Percentiles rank a stretch among this genome's conserved stretches.
These are phyloP conservation scores for Apiosordaria backusii DNA, from an alignment of 495 filamentous ascomycete genomes.

Conservation along the genomic window DNA sequence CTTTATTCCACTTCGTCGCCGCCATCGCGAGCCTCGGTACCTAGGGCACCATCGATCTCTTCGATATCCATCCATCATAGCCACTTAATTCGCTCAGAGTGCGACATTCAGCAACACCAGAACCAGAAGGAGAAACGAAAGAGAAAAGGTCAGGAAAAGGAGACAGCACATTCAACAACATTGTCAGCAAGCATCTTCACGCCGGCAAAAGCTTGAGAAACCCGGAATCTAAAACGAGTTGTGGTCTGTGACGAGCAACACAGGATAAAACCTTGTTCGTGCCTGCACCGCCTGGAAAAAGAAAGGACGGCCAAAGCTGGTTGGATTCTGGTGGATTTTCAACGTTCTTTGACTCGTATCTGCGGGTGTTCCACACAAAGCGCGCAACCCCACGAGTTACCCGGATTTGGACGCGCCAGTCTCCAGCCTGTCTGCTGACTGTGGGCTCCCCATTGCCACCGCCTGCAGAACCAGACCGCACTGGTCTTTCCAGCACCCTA, in stretches of 20 bases:
- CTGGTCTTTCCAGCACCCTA: conserved; percentile 1
- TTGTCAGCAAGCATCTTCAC: neutral
- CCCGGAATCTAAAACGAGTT: conserved; percentile 1
- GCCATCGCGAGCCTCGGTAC: conserved; percentile 6
- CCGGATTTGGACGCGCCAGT: conserved; percentile 13
- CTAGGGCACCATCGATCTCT: conserved; percentile 7
- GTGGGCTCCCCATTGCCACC: conserved; percentile 4
- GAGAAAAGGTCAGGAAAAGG: neutral
- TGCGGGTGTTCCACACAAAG: neutral
- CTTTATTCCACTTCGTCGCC: conserved; percentile 23
- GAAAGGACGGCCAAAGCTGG: neutral
- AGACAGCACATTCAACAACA: neutral
- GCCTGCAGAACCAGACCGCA: conserved; percentile 10
- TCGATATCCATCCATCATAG: neutral
- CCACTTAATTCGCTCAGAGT: conserved; percentile 14
- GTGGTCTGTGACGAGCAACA: neutral
- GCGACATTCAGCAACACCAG: neutral
- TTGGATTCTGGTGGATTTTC: neutral
- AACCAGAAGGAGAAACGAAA: neutral
- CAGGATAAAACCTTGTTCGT: conserved; percentile 12
- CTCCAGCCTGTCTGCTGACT: neutral
- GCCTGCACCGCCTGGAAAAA: neutral
- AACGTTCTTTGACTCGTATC: conserved; percentile 12
- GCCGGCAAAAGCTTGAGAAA: neutral
- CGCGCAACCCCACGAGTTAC: conserved; percentile 4